These are phyloP conservation scores for sunflower (Helianthus annuus) DNA, from an alignment of 129 eudicot species.

Conservation along the genomic window HanXRQr2.0-SUNRISE NC_035443.2:66656973-66657472, in stretches of 20 bases:
- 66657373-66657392: background rate
- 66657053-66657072: background rate
- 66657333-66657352: background rate
- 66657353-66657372: no score
- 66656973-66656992: background rate
- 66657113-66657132: background rate
- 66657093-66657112: background rate
- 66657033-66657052: background rate
- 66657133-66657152: background rate
- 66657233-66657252: background rate
- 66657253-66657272: background rate
- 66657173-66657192: background rate
- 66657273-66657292: background rate
- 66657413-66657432: background rate
- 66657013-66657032: no score
- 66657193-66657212: background rate
- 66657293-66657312: background rate
- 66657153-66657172: background rate
- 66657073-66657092: background rate
- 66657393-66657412: background rate
- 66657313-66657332: background rate
- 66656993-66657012: no score
- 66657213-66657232: background rate
- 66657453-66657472: background rate
- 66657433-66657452: background rate